These are phyloP conservation scores for Rostrohypoxylon terebratum DNA, from an alignment of 495 filamentous ascomycete genomes.

Conservation along the genomic window DNA sequence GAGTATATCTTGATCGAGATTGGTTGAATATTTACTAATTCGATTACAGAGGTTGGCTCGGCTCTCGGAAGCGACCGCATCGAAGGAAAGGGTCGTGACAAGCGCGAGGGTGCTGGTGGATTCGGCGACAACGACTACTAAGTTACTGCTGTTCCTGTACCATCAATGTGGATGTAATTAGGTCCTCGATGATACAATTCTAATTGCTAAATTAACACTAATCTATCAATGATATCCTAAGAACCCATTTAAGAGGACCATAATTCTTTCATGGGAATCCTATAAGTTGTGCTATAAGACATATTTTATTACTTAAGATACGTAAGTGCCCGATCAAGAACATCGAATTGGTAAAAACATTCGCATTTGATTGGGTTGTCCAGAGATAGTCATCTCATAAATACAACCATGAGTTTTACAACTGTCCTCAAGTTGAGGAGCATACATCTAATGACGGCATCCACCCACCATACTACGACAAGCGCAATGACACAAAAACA, in stretches of 20 bases:
- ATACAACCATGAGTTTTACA: too few species aligned
- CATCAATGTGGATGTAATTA: conserved; percentile 3
- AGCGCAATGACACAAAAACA: too few species aligned
- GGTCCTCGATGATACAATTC: neutral
- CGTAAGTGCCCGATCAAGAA: too few species aligned
- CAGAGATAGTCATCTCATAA: too few species aligned
- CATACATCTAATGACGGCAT: too few species aligned
- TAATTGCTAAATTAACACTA: neutral
- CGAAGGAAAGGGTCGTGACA: conserved; percentile 31
- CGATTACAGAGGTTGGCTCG: conserved; percentile 24
- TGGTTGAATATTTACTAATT: conserved; percentile 15
- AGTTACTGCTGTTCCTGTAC: neutral
- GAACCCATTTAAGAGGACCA: neutral
- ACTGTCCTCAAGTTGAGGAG: too few species aligned
- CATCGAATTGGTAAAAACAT: too few species aligned
- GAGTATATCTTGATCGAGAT: neutral
- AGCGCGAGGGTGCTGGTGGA: conserved; percentile 32
- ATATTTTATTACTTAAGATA: too few species aligned
- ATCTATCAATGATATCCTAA: neutral
- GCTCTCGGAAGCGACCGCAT: conserved; percentile 23
- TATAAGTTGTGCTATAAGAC: too few species aligned
- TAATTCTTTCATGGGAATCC: too few species aligned
- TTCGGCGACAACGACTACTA: conserved; percentile 31
- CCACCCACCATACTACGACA: too few species aligned
- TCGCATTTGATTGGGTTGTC: too few species aligned